Percentiles rank a stretch among this genome's conserved stretches.
Evolutionary conservation across 257 asterid species (phyloP).

Genomic region (Handroanthus guayacan): DNA sequence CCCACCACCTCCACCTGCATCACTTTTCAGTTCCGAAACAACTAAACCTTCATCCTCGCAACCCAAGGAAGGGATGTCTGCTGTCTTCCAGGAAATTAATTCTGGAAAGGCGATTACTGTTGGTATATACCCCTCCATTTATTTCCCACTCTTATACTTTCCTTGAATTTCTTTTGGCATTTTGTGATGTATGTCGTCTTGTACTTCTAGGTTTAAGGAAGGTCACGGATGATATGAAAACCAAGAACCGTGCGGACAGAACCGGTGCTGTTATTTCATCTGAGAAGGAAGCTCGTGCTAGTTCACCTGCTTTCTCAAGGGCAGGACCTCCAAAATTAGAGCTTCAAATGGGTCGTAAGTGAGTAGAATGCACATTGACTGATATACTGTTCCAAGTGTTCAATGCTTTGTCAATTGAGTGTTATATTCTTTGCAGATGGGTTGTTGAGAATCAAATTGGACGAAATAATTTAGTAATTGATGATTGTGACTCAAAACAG

Average conservation of each 20-base stretch:
- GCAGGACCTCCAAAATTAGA: conserved; percentile 91
- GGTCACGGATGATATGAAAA: conserved; percentile 93
- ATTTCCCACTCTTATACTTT: not conserved
- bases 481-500: conserved; percentile 94
- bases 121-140: conserved; percentile 53
- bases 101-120: conserved; percentile 84
- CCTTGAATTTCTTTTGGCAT: conserved; percentile 5
- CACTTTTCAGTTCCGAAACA: conserved; percentile 73
- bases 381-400: conserved; percentile 26
- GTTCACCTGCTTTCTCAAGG: conserved; percentile 69
- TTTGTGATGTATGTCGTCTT: conserved; percentile 22
- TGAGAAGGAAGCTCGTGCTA: conserved; percentile 63
- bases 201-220: conserved; percentile 74
- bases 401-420: conserved; percentile 27
- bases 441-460: conserved; percentile 97
- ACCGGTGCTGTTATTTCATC: conserved; percentile 63
- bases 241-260: conserved; percentile 87
- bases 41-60: conserved; percentile 75
- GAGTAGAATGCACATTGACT: conserved; percentile 50
- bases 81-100: conserved; percentile 86
- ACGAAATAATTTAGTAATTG: conserved; percentile 77
- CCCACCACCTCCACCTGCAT: conserved; percentile 92
- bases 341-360: conserved; percentile 99
- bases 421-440: conserved; percentile 69
- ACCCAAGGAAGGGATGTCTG: conserved; percentile 93